phyloP scores from a whole-genome alignment of 1,284 basidiomycete species.

The Rhodofomes roseus region DNA sequence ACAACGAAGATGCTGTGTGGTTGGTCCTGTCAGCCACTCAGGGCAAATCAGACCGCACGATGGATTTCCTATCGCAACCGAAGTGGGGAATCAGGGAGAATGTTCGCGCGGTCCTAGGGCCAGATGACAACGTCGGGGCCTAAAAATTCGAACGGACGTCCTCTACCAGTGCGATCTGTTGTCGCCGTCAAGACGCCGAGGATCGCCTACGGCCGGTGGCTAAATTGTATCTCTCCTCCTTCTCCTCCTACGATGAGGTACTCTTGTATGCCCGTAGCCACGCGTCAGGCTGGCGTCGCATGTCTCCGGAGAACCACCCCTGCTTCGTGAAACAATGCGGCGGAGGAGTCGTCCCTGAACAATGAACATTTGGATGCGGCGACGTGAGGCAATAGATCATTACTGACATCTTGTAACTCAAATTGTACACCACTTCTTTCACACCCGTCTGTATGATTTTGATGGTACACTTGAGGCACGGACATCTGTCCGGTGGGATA shows the following conservation, averaged over 20 bases:
- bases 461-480: constrained; percentile 92
- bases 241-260: too few species aligned
- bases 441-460: constrained; percentile 98
- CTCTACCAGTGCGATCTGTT: too few species aligned
- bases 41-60: constrained; percentile 36
- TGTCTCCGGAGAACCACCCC: constrained; percentile 76
- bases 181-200: too few species aligned
- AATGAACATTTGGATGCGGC: not conserved
- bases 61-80: constrained; percentile 48
- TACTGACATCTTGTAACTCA: constrained; percentile 91
- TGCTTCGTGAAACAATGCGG: constrained; percentile 71
- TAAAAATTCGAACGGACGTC: too few species aligned
- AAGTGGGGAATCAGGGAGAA: constrained; percentile 64
- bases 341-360: constrained; percentile 75
- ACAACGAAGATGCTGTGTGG: constrained; percentile 84
- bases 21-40: constrained; percentile 60
- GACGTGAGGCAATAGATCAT: constrained; percentile 3
- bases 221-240: too few species aligned
- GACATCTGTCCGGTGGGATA: constrained; percentile 61
- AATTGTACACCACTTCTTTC: constrained; percentile 90
- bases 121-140: not conserved
- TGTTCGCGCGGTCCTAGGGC: constrained; percentile 28
- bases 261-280: not conserved
- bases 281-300: constrained; percentile 27
- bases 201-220: too few species aligned